Evolutionary conservation across 345 rosid species (phyloP).

Genomic region (Reutealis trisperma): DNA sequence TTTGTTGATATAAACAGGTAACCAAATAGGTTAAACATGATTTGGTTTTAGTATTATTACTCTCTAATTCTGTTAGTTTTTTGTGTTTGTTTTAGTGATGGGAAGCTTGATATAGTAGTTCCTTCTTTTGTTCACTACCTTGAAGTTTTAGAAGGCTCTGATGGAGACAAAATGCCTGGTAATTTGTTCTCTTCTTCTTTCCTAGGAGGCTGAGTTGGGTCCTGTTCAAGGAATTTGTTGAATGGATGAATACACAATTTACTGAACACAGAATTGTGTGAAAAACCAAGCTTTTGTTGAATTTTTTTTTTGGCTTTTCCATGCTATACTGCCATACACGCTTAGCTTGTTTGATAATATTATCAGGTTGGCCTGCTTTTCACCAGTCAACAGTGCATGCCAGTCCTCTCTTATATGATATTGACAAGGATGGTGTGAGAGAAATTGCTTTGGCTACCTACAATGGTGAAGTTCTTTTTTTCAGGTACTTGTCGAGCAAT

Average conservation of each 20-base stretch:
- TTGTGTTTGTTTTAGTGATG: conserved; percentile 61
- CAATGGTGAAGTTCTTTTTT: conserved; percentile 92
- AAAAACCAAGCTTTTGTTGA: background rate
- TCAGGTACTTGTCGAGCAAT: conserved; percentile 58
- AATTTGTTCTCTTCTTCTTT: conserved; percentile 16
- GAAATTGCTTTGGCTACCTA: conserved; percentile 96
- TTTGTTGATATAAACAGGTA: conserved; percentile 96
- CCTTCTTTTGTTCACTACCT: conserved; percentile 97
- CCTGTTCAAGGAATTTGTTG: background rate
- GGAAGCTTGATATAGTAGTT: conserved; percentile 95
- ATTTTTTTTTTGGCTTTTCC: background rate
- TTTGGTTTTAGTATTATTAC: background rate
- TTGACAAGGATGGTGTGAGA: conserved; percentile 95
- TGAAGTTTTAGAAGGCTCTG: conserved; percentile 97
- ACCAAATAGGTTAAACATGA: background rate
- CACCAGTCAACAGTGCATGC: conserved; percentile 98
- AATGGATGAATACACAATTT: background rate
- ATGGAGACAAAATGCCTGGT: conserved; percentile 99
- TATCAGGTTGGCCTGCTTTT: conserved; percentile 98
- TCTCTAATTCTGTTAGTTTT: background rate
- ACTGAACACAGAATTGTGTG: background rate
- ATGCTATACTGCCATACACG: background rate
- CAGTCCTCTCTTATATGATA: conserved; percentile 90
- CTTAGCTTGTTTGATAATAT: conserved; percentile 6
- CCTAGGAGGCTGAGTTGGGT: background rate